Evolutionary conservation across 1,139 yeast species (phyloP).

Genomic region (Pneumocystis wakefieldiae): DNA sequence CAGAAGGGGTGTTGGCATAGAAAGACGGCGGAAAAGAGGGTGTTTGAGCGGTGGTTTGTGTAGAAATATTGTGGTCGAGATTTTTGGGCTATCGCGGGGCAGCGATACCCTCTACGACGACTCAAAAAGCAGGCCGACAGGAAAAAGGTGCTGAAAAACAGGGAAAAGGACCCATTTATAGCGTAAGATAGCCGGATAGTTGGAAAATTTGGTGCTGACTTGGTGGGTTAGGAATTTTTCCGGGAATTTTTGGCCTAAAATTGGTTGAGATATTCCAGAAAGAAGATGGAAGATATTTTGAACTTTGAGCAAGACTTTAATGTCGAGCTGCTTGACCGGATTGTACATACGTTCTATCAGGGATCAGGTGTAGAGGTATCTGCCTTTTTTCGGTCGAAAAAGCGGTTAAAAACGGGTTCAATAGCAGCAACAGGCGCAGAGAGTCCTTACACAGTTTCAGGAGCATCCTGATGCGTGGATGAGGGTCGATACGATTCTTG

Average conservation of each 20-base stretch:
- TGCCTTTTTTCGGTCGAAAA: background rate
- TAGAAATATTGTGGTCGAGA: too few species aligned
- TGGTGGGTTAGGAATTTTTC: background rate
- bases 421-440: constrained; percentile 65
- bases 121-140: background rate
- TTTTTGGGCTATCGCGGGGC: too few species aligned
- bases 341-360: constrained; percentile 75
- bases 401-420: background rate
- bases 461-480: constrained; percentile 96
- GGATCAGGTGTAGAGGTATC: constrained; percentile 39
- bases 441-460: constrained; percentile 71
- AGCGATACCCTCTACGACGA: too few species aligned
- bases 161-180: background rate
- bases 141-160: background rate
- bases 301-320: constrained; percentile 68
- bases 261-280: background rate
- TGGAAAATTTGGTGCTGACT: too few species aligned
- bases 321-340: constrained; percentile 60
- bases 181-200: too few species aligned
- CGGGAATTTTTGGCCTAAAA: background rate
- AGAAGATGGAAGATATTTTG: constrained; percentile 64
- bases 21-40: too few species aligned
- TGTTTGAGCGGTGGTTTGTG: too few species aligned
- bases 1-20: too few species aligned
- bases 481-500: constrained; percentile 76